phyloP scores from a whole-genome alignment of 768 basidiomycete species.

The Lactarius pseudohatsudake region DNA sequence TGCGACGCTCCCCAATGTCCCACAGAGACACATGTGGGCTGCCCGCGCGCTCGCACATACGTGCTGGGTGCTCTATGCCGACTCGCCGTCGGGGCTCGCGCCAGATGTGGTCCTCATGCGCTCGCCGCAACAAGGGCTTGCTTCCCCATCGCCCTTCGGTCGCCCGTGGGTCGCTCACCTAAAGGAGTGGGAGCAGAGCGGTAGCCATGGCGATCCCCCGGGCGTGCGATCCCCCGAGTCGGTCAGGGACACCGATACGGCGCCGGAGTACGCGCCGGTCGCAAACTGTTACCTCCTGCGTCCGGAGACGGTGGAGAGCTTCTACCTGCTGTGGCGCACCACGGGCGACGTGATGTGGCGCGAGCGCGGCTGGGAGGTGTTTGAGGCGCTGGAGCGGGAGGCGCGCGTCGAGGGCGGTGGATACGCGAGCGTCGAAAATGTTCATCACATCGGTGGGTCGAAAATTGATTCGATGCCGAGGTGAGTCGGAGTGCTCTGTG shows the following conservation, averaged over 20 bases:
- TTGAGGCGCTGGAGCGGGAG: conserved; percentile 60
- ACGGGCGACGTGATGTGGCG: conserved; percentile 72
- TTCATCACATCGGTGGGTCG: conserved; percentile 42
- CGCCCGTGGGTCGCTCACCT: conserved; percentile 24
- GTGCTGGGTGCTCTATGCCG: conserved; percentile 72
- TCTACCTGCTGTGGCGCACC: conserved; percentile 69
- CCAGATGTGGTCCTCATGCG: conserved; percentile 54
- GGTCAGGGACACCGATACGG: not conserved
- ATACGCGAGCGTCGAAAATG: conserved; percentile 58
- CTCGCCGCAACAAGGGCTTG: not conserved
- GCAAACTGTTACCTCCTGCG: conserved; percentile 56
- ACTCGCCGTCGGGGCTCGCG: conserved; percentile 66
- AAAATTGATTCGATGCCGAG: conserved; percentile 67
- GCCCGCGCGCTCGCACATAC: conserved; percentile 73
- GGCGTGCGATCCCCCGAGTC: conserved; percentile 8
- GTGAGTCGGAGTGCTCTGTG: conserved; percentile 38
- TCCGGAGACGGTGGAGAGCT: conserved; percentile 72
- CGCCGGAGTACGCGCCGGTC: conserved; percentile 53
- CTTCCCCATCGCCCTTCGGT: conserved; percentile 16
- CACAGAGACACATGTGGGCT: conserved; percentile 68
- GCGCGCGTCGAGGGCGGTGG: conserved; percentile 53
- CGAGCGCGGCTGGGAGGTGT: conserved; percentile 68
- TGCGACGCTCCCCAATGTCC: conserved; percentile 56
- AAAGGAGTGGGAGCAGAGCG: conserved; percentile 28
- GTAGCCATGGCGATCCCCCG: conserved; percentile 17